These are phyloP conservation scores for Acer saccharum DNA, from an alignment of 345 rosid species.

Conservation along the genomic window DNA sequence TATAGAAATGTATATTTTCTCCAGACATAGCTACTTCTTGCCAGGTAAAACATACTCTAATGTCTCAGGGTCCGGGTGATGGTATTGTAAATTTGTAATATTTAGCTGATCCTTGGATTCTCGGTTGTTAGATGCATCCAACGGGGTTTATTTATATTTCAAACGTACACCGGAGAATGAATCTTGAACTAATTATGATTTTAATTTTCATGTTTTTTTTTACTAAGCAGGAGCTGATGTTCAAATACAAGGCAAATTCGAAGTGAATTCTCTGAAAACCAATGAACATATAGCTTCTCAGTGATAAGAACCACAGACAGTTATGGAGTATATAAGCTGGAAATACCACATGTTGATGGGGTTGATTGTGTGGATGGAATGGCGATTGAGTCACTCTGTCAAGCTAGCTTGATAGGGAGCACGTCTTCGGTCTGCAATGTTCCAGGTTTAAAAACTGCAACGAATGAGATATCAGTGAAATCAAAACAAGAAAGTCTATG, in stretches of 20 bases:
- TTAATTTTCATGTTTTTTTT: neutral
- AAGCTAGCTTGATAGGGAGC: constrained; percentile 51
- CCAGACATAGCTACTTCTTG: constrained; percentile 83
- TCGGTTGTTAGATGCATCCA: neutral
- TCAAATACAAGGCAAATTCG: constrained; percentile 69
- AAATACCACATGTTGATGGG: constrained; percentile 77
- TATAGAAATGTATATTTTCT: constrained; percentile 35
- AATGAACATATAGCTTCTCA: constrained; percentile 66
- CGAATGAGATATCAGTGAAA: constrained; percentile 68
- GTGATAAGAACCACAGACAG: constrained; percentile 73
- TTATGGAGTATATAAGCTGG: constrained; percentile 69
- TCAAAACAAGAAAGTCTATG: constrained; percentile 80
- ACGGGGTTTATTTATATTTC: neutral
- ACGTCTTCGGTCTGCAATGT: constrained; percentile 46
- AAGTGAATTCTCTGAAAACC: constrained; percentile 65
- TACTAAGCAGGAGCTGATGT: constrained; percentile 64
- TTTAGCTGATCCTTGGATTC: too few species aligned
- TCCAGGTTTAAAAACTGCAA: constrained; percentile 54
- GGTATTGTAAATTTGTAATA: too few species aligned
- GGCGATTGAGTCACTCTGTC: constrained; percentile 57
- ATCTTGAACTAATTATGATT: neutral
- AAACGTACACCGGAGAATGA: neutral
- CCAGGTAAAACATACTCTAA: constrained; percentile 50
- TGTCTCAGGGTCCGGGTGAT: too few species aligned
- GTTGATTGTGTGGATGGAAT: constrained; percentile 73